Evolutionary conservation across 495 filamentous ascomycete species (phyloP).

Genomic region (Coniosporium apollinis): DNA sequence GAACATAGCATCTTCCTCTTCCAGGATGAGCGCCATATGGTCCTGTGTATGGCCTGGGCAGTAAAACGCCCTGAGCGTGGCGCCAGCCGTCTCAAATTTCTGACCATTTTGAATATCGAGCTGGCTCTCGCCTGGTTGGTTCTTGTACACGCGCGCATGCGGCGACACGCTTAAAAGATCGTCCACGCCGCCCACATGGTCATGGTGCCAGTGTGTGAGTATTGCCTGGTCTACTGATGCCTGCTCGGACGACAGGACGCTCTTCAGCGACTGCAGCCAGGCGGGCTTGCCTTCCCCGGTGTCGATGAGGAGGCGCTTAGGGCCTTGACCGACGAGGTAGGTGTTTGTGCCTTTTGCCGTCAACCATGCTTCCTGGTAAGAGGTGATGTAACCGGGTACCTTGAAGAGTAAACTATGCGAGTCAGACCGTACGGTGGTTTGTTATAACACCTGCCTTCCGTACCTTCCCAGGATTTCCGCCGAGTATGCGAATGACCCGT

Average conservation of each 20-base stretch:
- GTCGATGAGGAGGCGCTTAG: constrained; percentile 22
- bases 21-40: constrained; percentile 46
- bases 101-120: constrained; percentile 43
- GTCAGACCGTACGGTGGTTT: not conserved
- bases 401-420: constrained; percentile 23
- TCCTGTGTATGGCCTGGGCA: constrained; percentile 79
- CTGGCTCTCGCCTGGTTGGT: constrained; percentile 24
- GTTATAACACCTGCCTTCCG: too few relatives aligned
- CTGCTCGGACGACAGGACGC: constrained; percentile 46
- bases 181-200: constrained; percentile 60
- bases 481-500: constrained; percentile 22
- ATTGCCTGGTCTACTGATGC: constrained; percentile 46
- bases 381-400: constrained; percentile 11
- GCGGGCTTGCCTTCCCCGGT: constrained; percentile 24
- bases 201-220: constrained; percentile 81
- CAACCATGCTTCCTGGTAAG: not conserved
- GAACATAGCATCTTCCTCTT: constrained; percentile 75
- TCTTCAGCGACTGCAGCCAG: constrained; percentile 41
- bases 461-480: constrained; percentile 26
- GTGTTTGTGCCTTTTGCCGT: constrained; percentile 23
- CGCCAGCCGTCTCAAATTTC: constrained; percentile 56
- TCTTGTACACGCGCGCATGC: constrained; percentile 35
- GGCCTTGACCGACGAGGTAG: constrained; percentile 23
- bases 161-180: constrained; percentile 50
- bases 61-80: constrained; percentile 54